These are phyloP conservation scores for Acorus gramineus DNA, from an alignment of 106 monocot species.

Conservation along the genomic window DNA sequence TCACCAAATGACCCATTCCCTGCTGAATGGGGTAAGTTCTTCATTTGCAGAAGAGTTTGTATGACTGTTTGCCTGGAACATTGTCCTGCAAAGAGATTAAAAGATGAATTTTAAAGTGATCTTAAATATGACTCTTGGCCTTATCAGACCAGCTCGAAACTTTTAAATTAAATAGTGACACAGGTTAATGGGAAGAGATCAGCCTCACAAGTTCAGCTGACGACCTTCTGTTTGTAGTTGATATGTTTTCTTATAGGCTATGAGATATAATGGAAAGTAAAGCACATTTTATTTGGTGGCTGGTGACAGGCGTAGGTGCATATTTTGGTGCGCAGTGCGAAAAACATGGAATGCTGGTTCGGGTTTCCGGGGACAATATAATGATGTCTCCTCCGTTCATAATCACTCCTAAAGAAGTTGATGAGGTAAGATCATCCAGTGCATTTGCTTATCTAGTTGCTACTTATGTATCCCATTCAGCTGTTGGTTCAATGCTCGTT, in stretches of 20 bases:
- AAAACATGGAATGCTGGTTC: constrained; percentile 80
- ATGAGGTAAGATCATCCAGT: constrained; percentile 40
- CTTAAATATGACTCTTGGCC: not conserved
- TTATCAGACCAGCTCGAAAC: not conserved
- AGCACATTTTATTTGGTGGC: not conserved
- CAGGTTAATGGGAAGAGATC: not conserved
- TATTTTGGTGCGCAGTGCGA: constrained; percentile 86
- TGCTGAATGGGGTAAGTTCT: constrained; percentile 73
- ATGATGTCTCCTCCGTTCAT: constrained; percentile 95
- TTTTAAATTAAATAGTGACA: not conserved
- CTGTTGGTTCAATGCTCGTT: not conserved
- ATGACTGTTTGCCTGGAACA: too few species aligned
- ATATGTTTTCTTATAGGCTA: not conserved
- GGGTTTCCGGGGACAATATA: constrained; percentile 68
- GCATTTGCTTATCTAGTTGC: too few species aligned
- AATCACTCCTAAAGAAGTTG: constrained; percentile 55
- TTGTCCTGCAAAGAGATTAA: too few species aligned
- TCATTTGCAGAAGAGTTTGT: too few species aligned
- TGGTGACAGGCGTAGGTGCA: constrained; percentile 56
- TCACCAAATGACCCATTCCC: constrained; percentile 78
- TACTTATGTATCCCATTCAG: not conserved
- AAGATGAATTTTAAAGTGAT: not conserved
- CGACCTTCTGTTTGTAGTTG: too few species aligned
- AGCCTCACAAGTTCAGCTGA: too few species aligned
- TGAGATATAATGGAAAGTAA: not conserved